A percentile compares a stretch with the other conserved stretches of the same genome.
Evolutionary conservation across 768 basidiomycete species (phyloP).

Genomic region (Filobasidium wieringae): DNA sequence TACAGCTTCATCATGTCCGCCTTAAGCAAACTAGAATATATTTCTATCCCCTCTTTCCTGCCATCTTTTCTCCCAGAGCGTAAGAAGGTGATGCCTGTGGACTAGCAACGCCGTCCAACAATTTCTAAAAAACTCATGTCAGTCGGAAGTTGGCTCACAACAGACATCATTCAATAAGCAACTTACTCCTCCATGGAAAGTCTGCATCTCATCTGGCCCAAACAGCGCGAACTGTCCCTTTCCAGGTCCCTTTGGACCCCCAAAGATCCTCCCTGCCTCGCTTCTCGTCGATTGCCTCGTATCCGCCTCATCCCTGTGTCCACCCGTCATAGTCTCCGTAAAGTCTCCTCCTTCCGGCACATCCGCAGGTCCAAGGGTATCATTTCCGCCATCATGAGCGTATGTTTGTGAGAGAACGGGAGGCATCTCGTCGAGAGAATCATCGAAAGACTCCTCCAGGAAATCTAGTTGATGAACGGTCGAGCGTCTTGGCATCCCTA

Average conservation of each 20-base stretch:
- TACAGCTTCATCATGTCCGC: too few relatives aligned
- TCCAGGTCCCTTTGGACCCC: background rate
- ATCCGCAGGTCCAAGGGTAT: background rate
- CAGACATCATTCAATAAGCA: background rate
- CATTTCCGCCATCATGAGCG: background rate
- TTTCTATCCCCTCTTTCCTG: background rate
- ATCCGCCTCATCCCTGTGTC: background rate
- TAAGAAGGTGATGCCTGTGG: constrained; percentile 10
- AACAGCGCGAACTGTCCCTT: constrained; percentile 22
- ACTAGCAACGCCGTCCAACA: constrained; percentile 14
- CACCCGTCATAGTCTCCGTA: constrained; percentile 1
- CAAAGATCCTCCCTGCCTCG: constrained; percentile 16
- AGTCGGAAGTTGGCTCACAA: background rate
- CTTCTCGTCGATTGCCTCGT: background rate
- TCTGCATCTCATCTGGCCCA: constrained; percentile 33
- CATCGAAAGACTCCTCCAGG: constrained; percentile 10
- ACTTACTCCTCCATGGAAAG: constrained; percentile 31
- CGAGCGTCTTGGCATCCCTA: constrained; percentile 9
- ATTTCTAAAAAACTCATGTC: background rate
- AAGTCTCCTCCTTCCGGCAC: background rate
- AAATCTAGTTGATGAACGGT: background rate
- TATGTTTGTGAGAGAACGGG: background rate
- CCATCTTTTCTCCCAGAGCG: constrained; percentile 6
- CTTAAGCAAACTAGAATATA: too few relatives aligned
- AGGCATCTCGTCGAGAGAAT: constrained; percentile 7